These are phyloP conservation scores for Aphanocladium album DNA, from an alignment of 2,329 filamentous ascomycete species.

Conservation along the genomic window DNA sequence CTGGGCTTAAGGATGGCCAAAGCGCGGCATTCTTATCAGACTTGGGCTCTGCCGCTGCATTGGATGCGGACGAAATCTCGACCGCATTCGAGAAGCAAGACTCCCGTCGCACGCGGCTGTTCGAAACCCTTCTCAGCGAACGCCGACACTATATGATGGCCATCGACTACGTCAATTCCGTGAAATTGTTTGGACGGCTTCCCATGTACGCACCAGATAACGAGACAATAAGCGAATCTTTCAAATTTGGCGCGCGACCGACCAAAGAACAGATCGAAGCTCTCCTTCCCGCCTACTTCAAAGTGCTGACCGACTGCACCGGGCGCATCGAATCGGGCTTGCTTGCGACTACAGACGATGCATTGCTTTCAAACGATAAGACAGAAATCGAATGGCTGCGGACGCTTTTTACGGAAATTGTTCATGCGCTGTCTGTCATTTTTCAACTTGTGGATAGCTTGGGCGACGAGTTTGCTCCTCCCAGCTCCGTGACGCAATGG, in stretches of 20 bases:
- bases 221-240: conserved; percentile 25
- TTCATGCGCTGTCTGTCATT: conserved; percentile 68
- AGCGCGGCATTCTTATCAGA: conserved; percentile 53
- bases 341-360: conserved; percentile 46
- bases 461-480: conserved; percentile 49
- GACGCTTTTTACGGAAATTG: conserved; percentile 62
- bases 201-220: conserved; percentile 28
- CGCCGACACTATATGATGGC: conserved; percentile 63
- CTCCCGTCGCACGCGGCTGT: conserved; percentile 60
- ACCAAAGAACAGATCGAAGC: conserved; percentile 36
- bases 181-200: conserved; percentile 38
- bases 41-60: conserved; percentile 39
- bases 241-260: conserved; percentile 24
- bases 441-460: conserved; percentile 65
- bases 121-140: conserved; percentile 67
- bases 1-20: conserved; percentile 58
- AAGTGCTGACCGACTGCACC: conserved; percentile 44
- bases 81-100: conserved; percentile 58
- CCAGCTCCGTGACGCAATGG: conserved; percentile 62
- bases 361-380: conserved; percentile 45
- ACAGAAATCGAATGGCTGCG: conserved; percentile 55
- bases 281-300: conserved; percentile 44
- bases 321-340: conserved; percentile 44
- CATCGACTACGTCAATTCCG: conserved; percentile 50
- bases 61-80: conserved; percentile 51